phyloP scores from a whole-genome alignment of 139 green algal genomes.

The Bryopsis sp. region DNA sequence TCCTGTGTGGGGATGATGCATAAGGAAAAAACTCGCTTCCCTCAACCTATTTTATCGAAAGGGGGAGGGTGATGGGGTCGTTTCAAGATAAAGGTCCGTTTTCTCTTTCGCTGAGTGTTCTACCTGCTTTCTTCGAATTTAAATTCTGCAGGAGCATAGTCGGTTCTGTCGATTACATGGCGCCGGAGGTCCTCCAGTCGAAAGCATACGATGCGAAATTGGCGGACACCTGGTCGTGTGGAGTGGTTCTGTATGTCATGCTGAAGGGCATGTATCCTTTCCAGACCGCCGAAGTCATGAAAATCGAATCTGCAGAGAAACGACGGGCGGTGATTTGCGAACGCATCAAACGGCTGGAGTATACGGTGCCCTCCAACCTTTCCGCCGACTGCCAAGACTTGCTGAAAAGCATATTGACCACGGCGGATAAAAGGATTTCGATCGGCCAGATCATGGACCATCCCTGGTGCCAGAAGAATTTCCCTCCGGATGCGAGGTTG shows the following conservation, averaged over 20 bases:
- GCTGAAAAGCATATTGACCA: slow-evolving; percentile 28
- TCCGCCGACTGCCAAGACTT: slow-evolving; percentile 15
- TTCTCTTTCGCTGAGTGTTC: too few species aligned
- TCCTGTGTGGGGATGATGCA: too few species aligned
- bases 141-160: slow-evolving; percentile 15
- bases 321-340: slow-evolving; percentile 32
- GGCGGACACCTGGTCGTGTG: slow-evolving; percentile 51
- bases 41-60: too few species aligned
- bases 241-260: slow-evolving; percentile 58
- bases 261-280: slow-evolving; percentile 35
- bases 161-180: slow-evolving; percentile 22
- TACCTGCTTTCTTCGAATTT: too few species aligned
- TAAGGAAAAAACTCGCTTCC: too few species aligned
- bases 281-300: slow-evolving; percentile 14
- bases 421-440: background rate
- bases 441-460: slow-evolving; percentile 57
- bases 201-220: slow-evolving; percentile 30
- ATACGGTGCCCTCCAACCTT: slow-evolving; percentile 23
- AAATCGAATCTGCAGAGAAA: slow-evolving; percentile 39
- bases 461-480: slow-evolving; percentile 68
- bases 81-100: too few species aligned
- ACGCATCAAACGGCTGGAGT: slow-evolving; percentile 29
- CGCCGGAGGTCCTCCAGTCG: slow-evolving; percentile 49
- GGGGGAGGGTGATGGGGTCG: too few species aligned
- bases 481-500: slow-evolving; percentile 25